Evolutionary conservation across 2,329 filamentous ascomycete genomes (phyloP).

Genomic region (Aspergillus sp.): DNA sequence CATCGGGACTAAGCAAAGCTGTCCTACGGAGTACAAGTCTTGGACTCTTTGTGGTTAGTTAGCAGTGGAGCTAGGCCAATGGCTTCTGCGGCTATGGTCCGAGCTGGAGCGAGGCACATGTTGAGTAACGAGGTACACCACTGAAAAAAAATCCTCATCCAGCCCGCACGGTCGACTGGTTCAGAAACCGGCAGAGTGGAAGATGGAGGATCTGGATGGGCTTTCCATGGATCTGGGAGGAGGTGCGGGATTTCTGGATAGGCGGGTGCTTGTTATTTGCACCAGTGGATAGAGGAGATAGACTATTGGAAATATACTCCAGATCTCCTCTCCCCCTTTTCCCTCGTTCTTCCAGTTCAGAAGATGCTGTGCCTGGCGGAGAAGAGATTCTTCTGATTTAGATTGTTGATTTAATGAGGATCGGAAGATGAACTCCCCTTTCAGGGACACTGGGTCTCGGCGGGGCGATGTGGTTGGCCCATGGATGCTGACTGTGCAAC

Average conservation of each 20-base stretch:
- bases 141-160: no score
- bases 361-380: background rate
- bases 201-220: no score
- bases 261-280: background rate
- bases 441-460: constrained; percentile 19
- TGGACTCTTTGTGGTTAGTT: no score
- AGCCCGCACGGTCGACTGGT: no score
- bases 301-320: background rate
- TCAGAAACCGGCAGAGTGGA: no score
- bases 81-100: constrained; percentile 11
- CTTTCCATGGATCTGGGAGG: no score
- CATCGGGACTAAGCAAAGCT: no score
- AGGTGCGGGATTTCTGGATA: background rate
- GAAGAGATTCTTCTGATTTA: no score
- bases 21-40: no score
- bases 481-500: constrained; percentile 16
- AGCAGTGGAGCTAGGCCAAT: background rate
- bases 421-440: constrained; percentile 1
- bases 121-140: no score
- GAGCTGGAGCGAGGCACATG: constrained; percentile 1
- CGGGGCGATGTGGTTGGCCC: constrained; percentile 18
- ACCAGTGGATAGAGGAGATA: background rate
- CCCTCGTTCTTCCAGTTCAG: background rate
- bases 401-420: no score
- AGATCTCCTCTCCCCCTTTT: background rate